Base-by-base conservation (phyloP, 225 moss, liverwort and hornwort genomes). In the Bryoerythrophyllum caledonicum region DNA sequence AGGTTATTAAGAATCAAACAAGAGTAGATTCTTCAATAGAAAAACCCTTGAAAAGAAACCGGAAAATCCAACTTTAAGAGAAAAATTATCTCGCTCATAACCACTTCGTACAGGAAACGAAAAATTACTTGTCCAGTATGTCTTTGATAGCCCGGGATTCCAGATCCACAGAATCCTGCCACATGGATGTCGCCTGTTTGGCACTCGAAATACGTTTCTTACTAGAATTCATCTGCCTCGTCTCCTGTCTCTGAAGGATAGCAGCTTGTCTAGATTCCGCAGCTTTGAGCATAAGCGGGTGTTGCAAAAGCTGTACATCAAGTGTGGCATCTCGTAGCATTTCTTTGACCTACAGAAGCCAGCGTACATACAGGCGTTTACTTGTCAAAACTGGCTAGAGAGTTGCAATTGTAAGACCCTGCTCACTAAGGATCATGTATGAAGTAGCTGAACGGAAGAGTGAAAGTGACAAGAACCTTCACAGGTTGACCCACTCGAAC, bases 401-500 rank as follows among this genome's bases (percentile, higher is more conserved):
- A 51, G 30, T 11, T 57, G 5, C 55, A 26, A 74, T 62, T 61
- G 40, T 27, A 70, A 38, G 41, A 77, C 65, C 70, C 37, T 74
- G 53, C 56, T 55, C 61, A 72, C 49, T 23, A 27, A 74, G 37
- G 65, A 70, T 35, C 44, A 60, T 59, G 52, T 15, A 27, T 55
- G 46, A 52, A 63, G 61, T 59, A 70, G 35, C 65, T 54, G 43
- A 41, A 74, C 26, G 64, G 53, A 60, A 58, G 69, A 70, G 44
- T 76, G 67, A 59, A 73, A 76, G 75, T 71, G 74, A 59, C 60
- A 26, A 75, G 60, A 84, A 94, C 94, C 92, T 97, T 97, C 62
- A 97, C 94, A 83, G 96, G 94, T 82, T 97, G 96, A 65, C 96
- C 96, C 80, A 94, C 78, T 76, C 96, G 90, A 78, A 94, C 94